Conservation (phyloP, 2,329 filamentous ascomycete species). For the Phyllosticta citriasiana region DNA sequence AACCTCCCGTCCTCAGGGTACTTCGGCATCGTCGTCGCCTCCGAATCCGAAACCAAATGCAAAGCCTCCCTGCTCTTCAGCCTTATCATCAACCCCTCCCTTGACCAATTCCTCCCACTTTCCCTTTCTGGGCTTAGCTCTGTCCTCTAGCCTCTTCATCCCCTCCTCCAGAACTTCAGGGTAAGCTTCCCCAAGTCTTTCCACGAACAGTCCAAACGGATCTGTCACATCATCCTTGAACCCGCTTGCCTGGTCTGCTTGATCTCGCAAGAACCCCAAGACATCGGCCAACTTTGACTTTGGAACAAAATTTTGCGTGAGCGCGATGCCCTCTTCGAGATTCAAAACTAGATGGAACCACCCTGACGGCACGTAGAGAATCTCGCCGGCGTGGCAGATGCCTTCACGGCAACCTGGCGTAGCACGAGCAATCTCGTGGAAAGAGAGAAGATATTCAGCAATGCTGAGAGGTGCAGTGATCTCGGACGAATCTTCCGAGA, state of each 20-base stretch:
- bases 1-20: slow-evolving; percentile 25
- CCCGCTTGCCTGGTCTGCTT: slow-evolving; percentile 76
- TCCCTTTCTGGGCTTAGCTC: slow-evolving; percentile 48
- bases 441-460: slow-evolving; percentile 88
- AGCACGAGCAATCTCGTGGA: slow-evolving; percentile 71
- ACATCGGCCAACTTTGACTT: slow-evolving; percentile 62
- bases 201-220: slow-evolving; percentile 60
- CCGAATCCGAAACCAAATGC: slow-evolving; percentile 55
- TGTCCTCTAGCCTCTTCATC: slow-evolving; percentile 54
- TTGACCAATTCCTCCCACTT: slow-evolving; percentile 78
- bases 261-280: slow-evolving; percentile 70
- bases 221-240: slow-evolving; percentile 69
- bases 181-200: slow-evolving; percentile 52
- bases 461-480: slow-evolving; percentile 91
- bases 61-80: slow-evolving; percentile 37
- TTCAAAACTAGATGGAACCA: slow-evolving; percentile 98
- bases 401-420: slow-evolving; percentile 75
- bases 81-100: slow-evolving; percentile 36
- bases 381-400: slow-evolving; percentile 72
- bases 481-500: slow-evolving; percentile 81
- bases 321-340: slow-evolving; percentile 69
- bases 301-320: slow-evolving; percentile 95
- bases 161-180: slow-evolving; percentile 57
- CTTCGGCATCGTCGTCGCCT: slow-evolving; percentile 39
- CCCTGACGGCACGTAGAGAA: slow-evolving; percentile 83